Evolutionary conservation across 352 stramenopile species (phyloP), one percentile per base, ranked within the genome.

Genomic region (Phytophthora sojae): DNA sequence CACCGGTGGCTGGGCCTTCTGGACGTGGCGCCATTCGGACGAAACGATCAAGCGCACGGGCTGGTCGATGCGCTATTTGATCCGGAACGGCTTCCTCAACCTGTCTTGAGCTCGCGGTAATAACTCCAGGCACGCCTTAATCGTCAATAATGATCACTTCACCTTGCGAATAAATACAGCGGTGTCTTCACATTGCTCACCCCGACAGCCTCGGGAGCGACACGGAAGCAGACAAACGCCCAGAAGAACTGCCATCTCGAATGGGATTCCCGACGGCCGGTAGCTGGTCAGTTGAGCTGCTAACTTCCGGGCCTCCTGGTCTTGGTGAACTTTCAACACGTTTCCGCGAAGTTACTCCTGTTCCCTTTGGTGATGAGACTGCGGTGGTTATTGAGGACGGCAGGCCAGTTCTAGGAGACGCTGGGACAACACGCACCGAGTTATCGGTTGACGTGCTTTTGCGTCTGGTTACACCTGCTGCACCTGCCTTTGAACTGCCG

Each of bases 381-480:
- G 35, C 9, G 6, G 35, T 47, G 7, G n/a, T 0, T 32, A 71
- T 85, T 98, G 26, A 84, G 98, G 26, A 92, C 98, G 69, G 79
- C 98, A 32, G 93, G 98, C 81, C 92, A 97, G 57, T 92, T 95
- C 29, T 98, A 90, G 63, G 64, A 29, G 64, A 76, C 25, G 50
- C 50, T 56, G 14, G 21, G 39, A n/a, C 35, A 35, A 25, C 29
- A 35, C 39, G 54, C 37, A 55, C 61, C 30, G 49, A 30, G n/a
- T 60, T 61, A 6, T 61, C 52, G 1, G 37, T 64, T 8, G 29
- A 56, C 6, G 26, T 49, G 17, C 51, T 70, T 73, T 69, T 67
- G 25, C 44, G 17, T 26, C 32, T 39, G 19, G 25, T n/a, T 54
- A 3, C 12, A 7, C 35, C 37, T 25, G 37, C 11, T 2, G 23